Base-by-base conservation (phyloP, 495 filamentous ascomycete species). In the Terfezia claveryi region DNA sequence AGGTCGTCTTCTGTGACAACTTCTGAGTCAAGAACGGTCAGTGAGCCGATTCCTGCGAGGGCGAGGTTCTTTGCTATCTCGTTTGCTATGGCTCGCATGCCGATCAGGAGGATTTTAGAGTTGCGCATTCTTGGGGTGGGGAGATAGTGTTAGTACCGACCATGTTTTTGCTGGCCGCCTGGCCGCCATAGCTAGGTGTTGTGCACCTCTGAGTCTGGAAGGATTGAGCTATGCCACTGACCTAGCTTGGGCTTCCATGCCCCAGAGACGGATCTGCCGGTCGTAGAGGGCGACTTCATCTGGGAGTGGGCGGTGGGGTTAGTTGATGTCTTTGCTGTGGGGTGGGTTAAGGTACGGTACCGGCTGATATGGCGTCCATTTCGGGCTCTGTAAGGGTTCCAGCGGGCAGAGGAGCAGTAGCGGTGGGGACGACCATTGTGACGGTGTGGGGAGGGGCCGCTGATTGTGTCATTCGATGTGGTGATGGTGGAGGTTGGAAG, bases 51-150 rank as follows among this genome's bases (percentile, higher is more conserved):
- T 16, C 91, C 91, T 23, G 92, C 88, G 8, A 98, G 72, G 46
- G 94, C 91, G n/a, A 98, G 77, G 63, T 95, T 96, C 68, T 98
- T 98, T 49, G 91, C 88, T 44, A 95, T 80, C 66, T 98, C 91
- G 66, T 87, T 94, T 20, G 83, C 85, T n/a, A 98, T 78, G 5
- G 87, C 87, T 62, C 80, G 82, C 68, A 94, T 80, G 20, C 79
- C 83, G 58, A 96, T 81, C 10, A 98, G 75, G 54, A 96, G 80
- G 61, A 98, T 85, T 60, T 87, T 87, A 52, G 91, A 86, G 36
- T 76, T 85, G 56, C 91, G 87, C 58, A 94, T 83, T 60, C 84
- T 87, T 58, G 67, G 14, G 41, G 11, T 4, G 23, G 46, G 17
- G 37, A 55, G 51, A 59, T 54, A 51, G 44, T n/a, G 53, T 16